Evolutionary conservation across 768 basidiomycete genomes (phyloP).

Genomic region (Boletus rex-veris): DNA sequence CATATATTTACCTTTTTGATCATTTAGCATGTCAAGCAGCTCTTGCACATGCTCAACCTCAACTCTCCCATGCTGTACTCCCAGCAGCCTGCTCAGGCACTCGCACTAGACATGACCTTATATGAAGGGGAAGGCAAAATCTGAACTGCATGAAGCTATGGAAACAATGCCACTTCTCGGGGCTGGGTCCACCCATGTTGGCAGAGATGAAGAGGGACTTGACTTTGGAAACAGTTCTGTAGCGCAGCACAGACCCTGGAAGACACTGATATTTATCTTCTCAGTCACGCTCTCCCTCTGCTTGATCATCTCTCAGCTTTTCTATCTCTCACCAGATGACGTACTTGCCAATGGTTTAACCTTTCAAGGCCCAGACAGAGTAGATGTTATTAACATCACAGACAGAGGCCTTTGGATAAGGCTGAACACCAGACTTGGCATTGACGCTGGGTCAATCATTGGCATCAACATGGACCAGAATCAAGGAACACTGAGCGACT

Average conservation of each 20-base stretch:
- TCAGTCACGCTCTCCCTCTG: conserved; percentile 51
- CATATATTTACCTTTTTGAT: too few species aligned
- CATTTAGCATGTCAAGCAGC: too few species aligned
- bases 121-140: conserved; percentile 29
- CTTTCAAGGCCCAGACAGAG: conserved; percentile 55
- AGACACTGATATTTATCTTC: conserved; percentile 47
- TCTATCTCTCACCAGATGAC: conserved; percentile 53
- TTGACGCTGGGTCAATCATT: conserved; percentile 63
- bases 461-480: conserved; percentile 47
- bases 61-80: too few species aligned
- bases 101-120: too few species aligned
- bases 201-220: conserved; percentile 19
- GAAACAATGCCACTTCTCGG: conserved; percentile 32
- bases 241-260: conserved; percentile 29
- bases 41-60: too few species aligned
- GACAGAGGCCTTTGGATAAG: conserved; percentile 58
- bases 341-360: conserved; percentile 53
- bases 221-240: conserved; percentile 20
- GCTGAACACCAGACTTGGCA: conserved; percentile 53
- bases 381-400: conserved; percentile 63
- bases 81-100: too few species aligned
- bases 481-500: conserved; percentile 40
- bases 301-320: conserved; percentile 45
- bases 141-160: conserved; percentile 20
- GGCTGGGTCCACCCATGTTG: conserved; percentile 18